Percentiles rank a stretch among this genome's conserved stretches.
These are phyloP conservation scores for Funneliformis mosseae DNA, from an alignment of 192 early-diverging fungal genomes.

Conservation along the genomic window DNA sequence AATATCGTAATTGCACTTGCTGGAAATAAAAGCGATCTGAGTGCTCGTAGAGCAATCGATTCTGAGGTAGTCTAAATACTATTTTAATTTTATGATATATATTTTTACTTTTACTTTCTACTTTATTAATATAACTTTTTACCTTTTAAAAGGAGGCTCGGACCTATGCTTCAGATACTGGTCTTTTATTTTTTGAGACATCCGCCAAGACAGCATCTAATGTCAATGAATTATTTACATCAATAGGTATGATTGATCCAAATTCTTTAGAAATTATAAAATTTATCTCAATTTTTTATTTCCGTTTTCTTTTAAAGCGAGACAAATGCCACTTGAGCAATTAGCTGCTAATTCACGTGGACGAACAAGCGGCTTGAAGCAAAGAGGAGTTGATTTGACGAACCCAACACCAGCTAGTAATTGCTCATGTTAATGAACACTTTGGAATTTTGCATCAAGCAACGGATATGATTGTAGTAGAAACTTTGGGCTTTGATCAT, in stretches of 20 bases:
- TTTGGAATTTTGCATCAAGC: background rate
- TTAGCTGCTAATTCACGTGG: slow-evolving; percentile 57
- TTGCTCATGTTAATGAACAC: background rate
- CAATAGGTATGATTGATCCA: slow-evolving; percentile 51
- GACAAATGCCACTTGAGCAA: slow-evolving; percentile 70
- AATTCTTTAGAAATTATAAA: background rate
- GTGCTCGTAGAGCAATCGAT: slow-evolving; percentile 66
- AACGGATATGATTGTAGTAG: background rate
- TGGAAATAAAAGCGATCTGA: slow-evolving; percentile 70
- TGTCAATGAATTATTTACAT: slow-evolving; percentile 64
- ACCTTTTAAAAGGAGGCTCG: slow-evolving; percentile 53
- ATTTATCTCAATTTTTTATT: slow-evolving; percentile 1
- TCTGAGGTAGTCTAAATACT: slow-evolving; percentile 50
- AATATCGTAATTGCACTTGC: slow-evolving; percentile 75
- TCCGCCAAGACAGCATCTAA: slow-evolving; percentile 67
- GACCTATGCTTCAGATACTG: slow-evolving; percentile 65
- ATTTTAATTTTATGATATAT: background rate
- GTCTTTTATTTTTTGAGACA: slow-evolving; percentile 68
- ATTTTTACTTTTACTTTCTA: background rate
- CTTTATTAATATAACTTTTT: background rate
- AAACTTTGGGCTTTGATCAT: background rate
- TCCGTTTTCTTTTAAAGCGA: slow-evolving; percentile 43
- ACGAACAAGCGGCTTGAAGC: slow-evolving; percentile 48
- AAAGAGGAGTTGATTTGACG: slow-evolving; percentile 52
- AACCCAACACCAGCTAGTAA: slow-evolving; percentile 21